Conservation (phyloP, 805 yeast genomes). For the Ogataea glucozyma region DNA sequence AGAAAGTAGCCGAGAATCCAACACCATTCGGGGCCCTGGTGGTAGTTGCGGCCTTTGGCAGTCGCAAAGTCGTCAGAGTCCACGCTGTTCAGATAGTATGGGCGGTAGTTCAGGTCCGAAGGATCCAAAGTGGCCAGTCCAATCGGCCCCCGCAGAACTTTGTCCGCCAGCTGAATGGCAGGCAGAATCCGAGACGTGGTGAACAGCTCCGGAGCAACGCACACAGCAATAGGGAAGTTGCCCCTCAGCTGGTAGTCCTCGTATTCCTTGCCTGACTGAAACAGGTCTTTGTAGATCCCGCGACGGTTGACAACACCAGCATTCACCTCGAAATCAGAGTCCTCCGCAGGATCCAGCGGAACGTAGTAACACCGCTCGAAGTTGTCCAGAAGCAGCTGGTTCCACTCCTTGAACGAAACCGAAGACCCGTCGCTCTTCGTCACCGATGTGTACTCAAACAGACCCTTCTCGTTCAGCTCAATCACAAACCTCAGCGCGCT, state of each 20-base stretch:
- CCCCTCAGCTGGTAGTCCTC: constrained; percentile 95
- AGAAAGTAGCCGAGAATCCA: constrained; percentile 89
- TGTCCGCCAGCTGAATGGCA: constrained; percentile 76
- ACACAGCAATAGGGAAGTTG: constrained; percentile 88
- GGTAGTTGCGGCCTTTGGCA: constrained; percentile 93
- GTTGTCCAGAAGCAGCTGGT: constrained; percentile 60
- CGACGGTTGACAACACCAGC: constrained; percentile 73
- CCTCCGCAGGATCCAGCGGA: constrained; percentile 66
- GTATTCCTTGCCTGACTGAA: constrained; percentile 76
- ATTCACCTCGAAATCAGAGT: constrained; percentile 61
- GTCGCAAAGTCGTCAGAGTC: constrained; percentile 89
- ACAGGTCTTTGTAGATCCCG: constrained; percentile 91
- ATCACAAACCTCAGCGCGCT: constrained; percentile 81
- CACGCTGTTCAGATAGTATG: constrained; percentile 77
- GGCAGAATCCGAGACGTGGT: constrained; percentile 55
- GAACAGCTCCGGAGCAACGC: constrained; percentile 94
- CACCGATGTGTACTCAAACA: constrained; percentile 61
- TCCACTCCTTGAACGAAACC: constrained; percentile 70
- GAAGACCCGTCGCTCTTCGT: constrained; percentile 55
- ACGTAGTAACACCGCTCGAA: constrained; percentile 81
- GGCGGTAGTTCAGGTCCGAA: constrained; percentile 86
- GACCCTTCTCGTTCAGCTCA: constrained; percentile 51
- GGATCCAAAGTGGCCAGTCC: constrained; percentile 95
- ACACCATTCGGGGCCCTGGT: constrained; percentile 99
- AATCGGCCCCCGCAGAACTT: constrained; percentile 76